A percentile compares a stretch with the other conserved stretches of the same genome.
phyloP scores from a whole-genome alignment of 345 rosid species.

The Gossypium stocksii region DNA sequence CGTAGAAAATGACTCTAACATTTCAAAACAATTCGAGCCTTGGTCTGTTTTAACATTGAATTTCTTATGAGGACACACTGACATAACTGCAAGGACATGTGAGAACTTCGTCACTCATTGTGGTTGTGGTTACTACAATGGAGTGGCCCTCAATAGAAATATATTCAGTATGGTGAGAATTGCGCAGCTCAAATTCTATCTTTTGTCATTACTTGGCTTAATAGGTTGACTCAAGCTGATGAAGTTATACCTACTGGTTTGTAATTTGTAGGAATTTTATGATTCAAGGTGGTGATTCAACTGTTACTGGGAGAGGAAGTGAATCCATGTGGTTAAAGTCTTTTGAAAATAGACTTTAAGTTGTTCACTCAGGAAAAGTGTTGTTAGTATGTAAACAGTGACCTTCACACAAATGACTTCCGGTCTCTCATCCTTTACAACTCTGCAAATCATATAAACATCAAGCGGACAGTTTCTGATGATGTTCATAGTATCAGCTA shows the following conservation, averaged over 20 bases:
- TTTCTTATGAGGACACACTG: conserved; percentile 43
- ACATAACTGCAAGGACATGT: conserved; percentile 85
- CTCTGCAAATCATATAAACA: conserved; percentile 85
- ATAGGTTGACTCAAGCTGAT: conserved; percentile 8
- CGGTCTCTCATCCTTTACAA: conserved; percentile 86
- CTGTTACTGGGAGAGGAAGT: conserved; percentile 83
- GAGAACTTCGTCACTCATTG: conserved; percentile 89
- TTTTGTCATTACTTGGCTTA: background rate
- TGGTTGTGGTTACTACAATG: conserved; percentile 79
- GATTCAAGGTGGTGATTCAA: conserved; percentile 98
- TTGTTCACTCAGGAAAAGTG: conserved; percentile 84
- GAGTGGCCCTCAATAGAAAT: conserved; percentile 72
- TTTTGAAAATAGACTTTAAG: conserved; percentile 92
- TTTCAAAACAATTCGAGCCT: background rate
- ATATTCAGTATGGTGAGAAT: conserved; percentile 49
- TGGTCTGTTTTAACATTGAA: conserved; percentile 15
- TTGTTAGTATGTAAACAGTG: conserved; percentile 98
- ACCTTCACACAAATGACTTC: conserved; percentile 86
- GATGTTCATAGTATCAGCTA: conserved; percentile 22
- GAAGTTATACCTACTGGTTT: background rate
- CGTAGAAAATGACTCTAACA: background rate
- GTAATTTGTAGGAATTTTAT: conserved; percentile 60
- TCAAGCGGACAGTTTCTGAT: conserved; percentile 75
- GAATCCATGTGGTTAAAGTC: conserved; percentile 95
- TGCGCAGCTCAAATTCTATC: background rate